These are phyloP conservation scores for Ophiostoma fasciatum DNA, from an alignment of 2,329 filamentous ascomycete species.

Conservation along the genomic window DNA sequence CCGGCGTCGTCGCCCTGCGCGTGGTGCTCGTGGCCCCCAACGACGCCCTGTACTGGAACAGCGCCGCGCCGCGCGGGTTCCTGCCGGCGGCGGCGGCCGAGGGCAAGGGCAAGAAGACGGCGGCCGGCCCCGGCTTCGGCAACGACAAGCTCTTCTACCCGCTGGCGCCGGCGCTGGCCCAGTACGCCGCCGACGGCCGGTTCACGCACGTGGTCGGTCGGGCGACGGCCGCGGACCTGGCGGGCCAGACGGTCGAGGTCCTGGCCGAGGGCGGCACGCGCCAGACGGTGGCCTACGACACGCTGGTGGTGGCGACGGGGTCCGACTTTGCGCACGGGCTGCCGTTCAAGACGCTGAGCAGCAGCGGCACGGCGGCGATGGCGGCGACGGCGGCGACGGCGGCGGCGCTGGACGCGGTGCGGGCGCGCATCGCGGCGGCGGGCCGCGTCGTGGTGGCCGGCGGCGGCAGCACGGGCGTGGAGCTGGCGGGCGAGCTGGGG, in stretches of 20 bases:
- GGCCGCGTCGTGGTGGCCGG: constrained; percentile 36
- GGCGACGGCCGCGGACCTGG: constrained; percentile 28
- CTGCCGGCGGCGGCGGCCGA: constrained; percentile 15
- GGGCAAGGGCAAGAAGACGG: constrained; percentile 7
- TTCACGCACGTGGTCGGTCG: constrained; percentile 39
- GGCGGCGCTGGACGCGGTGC: constrained; percentile 22
- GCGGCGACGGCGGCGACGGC: no score
- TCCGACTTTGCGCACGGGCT: constrained; percentile 25
- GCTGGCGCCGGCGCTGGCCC: constrained; percentile 31
- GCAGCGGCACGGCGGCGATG: constrained; percentile 25
- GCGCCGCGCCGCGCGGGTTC: constrained; percentile 15
- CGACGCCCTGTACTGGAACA: constrained; percentile 14
- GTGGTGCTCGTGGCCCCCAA: constrained; percentile 16
- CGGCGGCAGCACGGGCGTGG: constrained; percentile 34
- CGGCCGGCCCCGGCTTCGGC: constrained; percentile 3
- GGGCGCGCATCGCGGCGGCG: constrained; percentile 25
- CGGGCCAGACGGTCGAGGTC: constrained; percentile 27
- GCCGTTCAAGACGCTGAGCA: constrained; percentile 33
- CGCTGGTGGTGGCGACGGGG: constrained; percentile 41
- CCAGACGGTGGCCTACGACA: constrained; percentile 30
- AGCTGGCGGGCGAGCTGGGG: constrained; percentile 36
- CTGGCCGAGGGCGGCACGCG: constrained; percentile 16
- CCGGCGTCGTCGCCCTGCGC: constrained; percentile 21
- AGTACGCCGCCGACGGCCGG: constrained; percentile 23
- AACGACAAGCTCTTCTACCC: constrained; percentile 26